phyloP scores from a whole-genome alignment of 129 eudicot species.

The Logfia minima region DNA sequence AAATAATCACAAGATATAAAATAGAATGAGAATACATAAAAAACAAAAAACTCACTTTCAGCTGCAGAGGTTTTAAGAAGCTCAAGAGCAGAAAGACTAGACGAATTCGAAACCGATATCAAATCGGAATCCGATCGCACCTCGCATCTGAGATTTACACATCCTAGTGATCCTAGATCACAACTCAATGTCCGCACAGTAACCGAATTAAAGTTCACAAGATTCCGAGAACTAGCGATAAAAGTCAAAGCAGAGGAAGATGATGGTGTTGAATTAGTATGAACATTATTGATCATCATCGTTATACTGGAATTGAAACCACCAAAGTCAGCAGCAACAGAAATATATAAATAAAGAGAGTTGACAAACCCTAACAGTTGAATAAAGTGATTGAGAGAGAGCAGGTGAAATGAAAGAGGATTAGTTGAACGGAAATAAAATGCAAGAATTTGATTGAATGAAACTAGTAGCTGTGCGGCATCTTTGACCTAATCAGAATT shows the following conservation, averaged over 20 bases:
- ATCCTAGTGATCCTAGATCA: slow-evolving; percentile 13
- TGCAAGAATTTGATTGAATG: neutral
- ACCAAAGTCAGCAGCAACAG: slow-evolving; percentile 19
- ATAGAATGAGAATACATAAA: neutral
- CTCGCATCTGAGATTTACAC: slow-evolving; percentile 49
- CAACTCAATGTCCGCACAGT: slow-evolving; percentile 6
- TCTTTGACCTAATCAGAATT: slow-evolving; percentile 17
- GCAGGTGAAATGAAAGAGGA: slow-evolving; percentile 24
- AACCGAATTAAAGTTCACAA: slow-evolving; percentile 16
- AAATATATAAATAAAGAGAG: neutral
- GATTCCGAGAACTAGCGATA: slow-evolving; percentile 27
- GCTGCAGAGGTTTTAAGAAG: slow-evolving; percentile 69
- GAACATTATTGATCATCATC: slow-evolving; percentile 18
- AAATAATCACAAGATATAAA: neutral
- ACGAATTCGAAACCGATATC: slow-evolving; percentile 31
- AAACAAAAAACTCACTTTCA: slow-evolving; percentile 47
- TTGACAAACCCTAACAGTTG: slow-evolving; percentile 28
- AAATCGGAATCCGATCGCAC: slow-evolving; percentile 8
- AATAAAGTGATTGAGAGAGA: neutral
- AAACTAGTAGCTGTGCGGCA: slow-evolving; percentile 16
- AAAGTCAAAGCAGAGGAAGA: slow-evolving; percentile 21
- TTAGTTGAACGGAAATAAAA: slow-evolving; percentile 20
- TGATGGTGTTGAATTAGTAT: slow-evolving; percentile 9
- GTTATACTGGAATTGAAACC: neutral
- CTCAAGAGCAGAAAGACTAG: slow-evolving; percentile 57